These are phyloP conservation scores for Chenopodium album DNA, from an alignment of 148 eudicot species.

Conservation along the genomic window DNA sequence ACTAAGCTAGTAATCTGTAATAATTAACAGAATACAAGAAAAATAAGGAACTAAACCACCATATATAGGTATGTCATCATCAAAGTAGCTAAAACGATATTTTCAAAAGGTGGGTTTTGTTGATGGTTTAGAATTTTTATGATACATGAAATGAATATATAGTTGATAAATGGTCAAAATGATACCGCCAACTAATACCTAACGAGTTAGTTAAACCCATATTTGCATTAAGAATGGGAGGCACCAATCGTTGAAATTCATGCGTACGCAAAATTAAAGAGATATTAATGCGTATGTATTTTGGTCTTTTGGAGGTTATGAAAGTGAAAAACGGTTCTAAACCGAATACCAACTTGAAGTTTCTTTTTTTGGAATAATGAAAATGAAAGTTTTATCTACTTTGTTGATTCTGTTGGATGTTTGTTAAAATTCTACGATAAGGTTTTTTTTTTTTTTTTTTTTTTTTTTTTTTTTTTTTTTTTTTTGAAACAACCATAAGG, in stretches of 20 bases:
- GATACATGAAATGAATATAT: not conserved
- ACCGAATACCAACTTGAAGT: constrained; percentile 2
- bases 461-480: too few relatives aligned
- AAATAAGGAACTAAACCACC: not conserved
- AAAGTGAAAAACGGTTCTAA: not conserved
- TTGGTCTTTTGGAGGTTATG: not conserved
- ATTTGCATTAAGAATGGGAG: constrained; percentile 6
- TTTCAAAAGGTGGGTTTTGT: constrained; percentile 4
- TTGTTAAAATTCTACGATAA: too few relatives aligned
- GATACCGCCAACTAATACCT: constrained; percentile 26
- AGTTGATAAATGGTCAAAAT: constrained; percentile 12
- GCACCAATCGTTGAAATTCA: constrained; percentile 10
- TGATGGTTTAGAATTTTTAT: not conserved
- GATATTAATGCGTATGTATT: not conserved
- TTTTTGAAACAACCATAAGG: too few relatives aligned
- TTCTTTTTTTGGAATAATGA: not conserved
- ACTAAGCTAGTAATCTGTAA: not conserved
- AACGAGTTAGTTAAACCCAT: constrained; percentile 25
- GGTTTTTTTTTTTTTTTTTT: too few relatives aligned
- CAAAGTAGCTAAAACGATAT: constrained; percentile 13
- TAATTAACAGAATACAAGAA: too few relatives aligned
- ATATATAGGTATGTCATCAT: not conserved
- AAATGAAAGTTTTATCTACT: not conserved
- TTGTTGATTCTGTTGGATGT: too few relatives aligned
- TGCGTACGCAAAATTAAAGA: not conserved